Evolutionary conservation across 202 grass and related monocot genomes (phyloP).

Genomic region (Setaria italica): DNA sequence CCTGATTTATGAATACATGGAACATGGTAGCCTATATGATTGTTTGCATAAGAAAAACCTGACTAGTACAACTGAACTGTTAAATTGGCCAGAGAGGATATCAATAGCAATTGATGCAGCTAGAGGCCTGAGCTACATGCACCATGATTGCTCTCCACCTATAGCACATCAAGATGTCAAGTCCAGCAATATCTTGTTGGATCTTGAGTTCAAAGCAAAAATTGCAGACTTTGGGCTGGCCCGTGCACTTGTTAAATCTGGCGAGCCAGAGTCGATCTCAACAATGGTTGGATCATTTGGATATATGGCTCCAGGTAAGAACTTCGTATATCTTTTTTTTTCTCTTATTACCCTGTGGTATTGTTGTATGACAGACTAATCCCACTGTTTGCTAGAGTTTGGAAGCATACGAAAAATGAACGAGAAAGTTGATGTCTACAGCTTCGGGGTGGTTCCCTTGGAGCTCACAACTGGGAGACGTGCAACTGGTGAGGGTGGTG

Average conservation of each 20-base stretch:
- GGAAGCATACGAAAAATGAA: slow-evolving; percentile 43
- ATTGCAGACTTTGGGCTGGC: slow-evolving; percentile 65
- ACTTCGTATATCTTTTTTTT: not conserved
- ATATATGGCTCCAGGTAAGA: slow-evolving; percentile 62
- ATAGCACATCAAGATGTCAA: slow-evolving; percentile 62
- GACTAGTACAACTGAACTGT: not conserved
- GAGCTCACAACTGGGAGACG: slow-evolving; percentile 44
- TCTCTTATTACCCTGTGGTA: not conserved
- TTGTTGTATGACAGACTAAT: not conserved
- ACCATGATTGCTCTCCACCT: slow-evolving; percentile 45
- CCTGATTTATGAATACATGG: slow-evolving; percentile 68
- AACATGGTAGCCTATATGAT: slow-evolving; percentile 50
- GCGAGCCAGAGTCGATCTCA: slow-evolving; percentile 53
- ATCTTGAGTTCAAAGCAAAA: slow-evolving; percentile 52
- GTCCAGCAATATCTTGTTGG: slow-evolving; percentile 57
- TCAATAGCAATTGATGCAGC: slow-evolving; percentile 53
- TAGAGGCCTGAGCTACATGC: slow-evolving; percentile 62
- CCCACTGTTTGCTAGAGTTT: slow-evolving; percentile 22
- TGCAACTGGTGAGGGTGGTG: slow-evolving; percentile 36
- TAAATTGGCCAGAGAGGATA: slow-evolving; percentile 60
- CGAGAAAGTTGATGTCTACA: slow-evolving; percentile 64
- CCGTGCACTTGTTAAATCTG: slow-evolving; percentile 37
- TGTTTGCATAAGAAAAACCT: slow-evolving; percentile 52
- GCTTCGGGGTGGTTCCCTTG: slow-evolving; percentile 68
- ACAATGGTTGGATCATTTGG: slow-evolving; percentile 56